Base-by-base conservation (phyloP, 495 filamentous ascomycete genomes). In the Penicillium psychrofluorescens region DNA sequence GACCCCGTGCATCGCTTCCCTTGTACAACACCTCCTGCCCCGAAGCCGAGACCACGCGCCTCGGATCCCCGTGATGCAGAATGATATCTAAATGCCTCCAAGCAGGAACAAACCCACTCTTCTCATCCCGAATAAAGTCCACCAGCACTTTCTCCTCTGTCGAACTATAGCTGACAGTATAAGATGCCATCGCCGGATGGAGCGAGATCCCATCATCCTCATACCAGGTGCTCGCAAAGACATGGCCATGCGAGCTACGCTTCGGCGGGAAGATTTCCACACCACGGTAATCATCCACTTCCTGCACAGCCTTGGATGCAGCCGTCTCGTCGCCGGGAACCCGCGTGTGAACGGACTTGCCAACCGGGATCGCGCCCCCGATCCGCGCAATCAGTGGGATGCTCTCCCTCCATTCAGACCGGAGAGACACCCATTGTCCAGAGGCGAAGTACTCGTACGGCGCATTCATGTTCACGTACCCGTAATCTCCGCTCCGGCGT, bases 171-270 rank as follows among this genome's bases (percentile, higher is more conserved):
- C 44, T 54, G 12, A 77, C 30, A 15, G 63, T 70, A 47, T 70
- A 76, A 8, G 36, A 41, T 2, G 74, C 66, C 8, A 74, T 70
- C 15, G 54, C 58, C 2, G 70, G 62, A 10, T 63, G 41, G 30
- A 65, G 49, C 11, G 78, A 76, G 35, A 79, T 69, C 6, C 81
- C 81, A 58, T 85, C 79, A 50, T 85, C 81, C 54, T 85, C 81
- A 31, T 70, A 70, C 81, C 81, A 85, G 6, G 69, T 71, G 32
- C 51, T 70, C 13, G 40, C 44, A 53, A 74, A 77, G 13, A 64
- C 57, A 43, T 48, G 38, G 11, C 61, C 62, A 43, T 62, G 55
- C 41, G 61, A 67, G 46, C 47, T 49, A 12, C 34, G 63, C 55
- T 41, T 57, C 0, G 77, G 75, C 3, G 81, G 81, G 55, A 83